Conservation (phyloP, 345 rosid genomes). For the Pugionium cornutum region DNA sequence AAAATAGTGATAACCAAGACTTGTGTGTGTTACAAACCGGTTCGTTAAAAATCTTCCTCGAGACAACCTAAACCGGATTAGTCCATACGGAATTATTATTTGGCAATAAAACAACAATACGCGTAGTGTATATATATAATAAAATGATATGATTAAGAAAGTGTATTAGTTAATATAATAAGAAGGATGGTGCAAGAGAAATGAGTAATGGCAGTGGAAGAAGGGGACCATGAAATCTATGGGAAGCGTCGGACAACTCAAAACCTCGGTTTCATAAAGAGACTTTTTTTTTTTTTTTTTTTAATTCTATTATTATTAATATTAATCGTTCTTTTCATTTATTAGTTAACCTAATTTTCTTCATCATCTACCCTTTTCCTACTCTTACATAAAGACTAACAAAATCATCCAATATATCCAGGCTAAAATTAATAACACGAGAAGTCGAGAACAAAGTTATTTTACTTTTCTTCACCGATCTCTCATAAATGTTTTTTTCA, state of each 20-base stretch:
- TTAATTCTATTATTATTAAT: no score
- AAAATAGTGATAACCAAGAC: no score
- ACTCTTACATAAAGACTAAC: background rate
- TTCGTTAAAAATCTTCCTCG: background rate
- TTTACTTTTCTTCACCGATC: no score
- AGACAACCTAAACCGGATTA: conserved; percentile 9
- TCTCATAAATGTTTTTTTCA: no score
- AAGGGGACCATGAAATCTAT: conserved; percentile 46
- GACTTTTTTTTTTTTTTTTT: background rate
- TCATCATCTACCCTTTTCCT: background rate
- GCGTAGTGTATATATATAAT: conserved; percentile 17
- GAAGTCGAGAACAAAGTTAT: no score
- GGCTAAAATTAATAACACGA: no score
- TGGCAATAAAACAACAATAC: conserved; percentile 8
- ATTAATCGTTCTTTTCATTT: background rate
- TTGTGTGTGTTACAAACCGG: background rate
- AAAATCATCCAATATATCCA: no score
- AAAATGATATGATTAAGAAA: conserved; percentile 29
- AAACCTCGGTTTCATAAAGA: conserved; percentile 41
- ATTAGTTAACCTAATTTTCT: background rate
- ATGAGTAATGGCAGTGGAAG: conserved; percentile 43
- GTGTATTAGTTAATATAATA: conserved; percentile 27
- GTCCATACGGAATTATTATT: background rate
- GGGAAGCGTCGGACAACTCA: conserved; percentile 40
- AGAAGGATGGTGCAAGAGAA: conserved; percentile 41